These are phyloP conservation scores for Chrysoporthe deuterocubensis DNA, from an alignment of 2,329 filamentous ascomycete species.

Conservation along the genomic window DNA sequence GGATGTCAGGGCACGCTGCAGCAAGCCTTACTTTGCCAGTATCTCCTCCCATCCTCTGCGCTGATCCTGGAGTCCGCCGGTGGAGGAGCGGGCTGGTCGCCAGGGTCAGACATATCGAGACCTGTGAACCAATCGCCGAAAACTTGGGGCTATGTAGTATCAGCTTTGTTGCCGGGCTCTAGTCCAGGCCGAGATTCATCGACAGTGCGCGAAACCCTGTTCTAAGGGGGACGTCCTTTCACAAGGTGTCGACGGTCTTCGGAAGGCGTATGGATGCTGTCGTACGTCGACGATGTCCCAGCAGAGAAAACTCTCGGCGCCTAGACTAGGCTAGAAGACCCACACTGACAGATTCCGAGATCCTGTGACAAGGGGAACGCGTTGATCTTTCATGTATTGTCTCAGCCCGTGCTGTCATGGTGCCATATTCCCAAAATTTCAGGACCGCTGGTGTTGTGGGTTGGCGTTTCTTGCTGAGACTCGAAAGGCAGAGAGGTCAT, in stretches of 20 bases:
- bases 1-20: too few species aligned
- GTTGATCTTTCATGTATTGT: background rate
- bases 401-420: background rate
- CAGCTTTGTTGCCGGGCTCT: background rate
- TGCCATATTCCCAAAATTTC: background rate
- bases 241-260: too few species aligned
- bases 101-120: background rate
- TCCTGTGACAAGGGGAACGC: background rate
- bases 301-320: too few species aligned
- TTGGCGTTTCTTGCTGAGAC: background rate
- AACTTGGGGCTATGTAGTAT: background rate
- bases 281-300: too few species aligned
- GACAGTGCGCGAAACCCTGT: background rate
- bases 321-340: too few species aligned
- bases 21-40: conserved; percentile 47
- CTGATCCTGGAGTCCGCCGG: conserved; percentile 42
- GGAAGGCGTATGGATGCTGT: too few species aligned
- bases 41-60: conserved; percentile 43
- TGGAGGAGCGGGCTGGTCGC: conserved; percentile 3
- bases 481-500: background rate
- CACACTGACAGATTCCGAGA: background rate
- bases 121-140: background rate
- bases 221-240: too few species aligned
- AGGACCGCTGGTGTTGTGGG: background rate
- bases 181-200: background rate